Evolutionary conservation across 257 asterid genomes (phyloP).

Genomic region (Leptodermis oblonga): DNA sequence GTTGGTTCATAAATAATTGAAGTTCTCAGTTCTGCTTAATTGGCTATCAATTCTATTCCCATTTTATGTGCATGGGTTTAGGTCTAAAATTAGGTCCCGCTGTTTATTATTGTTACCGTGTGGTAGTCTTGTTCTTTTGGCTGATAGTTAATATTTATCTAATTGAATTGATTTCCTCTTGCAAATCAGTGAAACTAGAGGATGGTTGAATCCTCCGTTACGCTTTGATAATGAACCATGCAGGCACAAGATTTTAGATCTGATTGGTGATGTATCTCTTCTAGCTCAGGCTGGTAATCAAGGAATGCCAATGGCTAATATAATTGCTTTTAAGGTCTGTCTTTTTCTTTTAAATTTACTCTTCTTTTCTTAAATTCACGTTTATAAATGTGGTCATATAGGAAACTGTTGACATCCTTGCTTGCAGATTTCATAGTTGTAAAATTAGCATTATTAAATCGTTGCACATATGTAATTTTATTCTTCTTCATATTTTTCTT

Average conservation of each 20-base stretch:
- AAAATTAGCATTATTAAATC: not conserved
- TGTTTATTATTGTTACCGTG: not conserved
- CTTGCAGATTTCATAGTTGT: not conserved
- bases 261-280: slow-evolving; percentile 92
- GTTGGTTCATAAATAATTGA: not conserved
- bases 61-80: not conserved
- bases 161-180: slow-evolving; percentile 1
- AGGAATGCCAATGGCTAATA: slow-evolving; percentile 79
- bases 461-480: not conserved
- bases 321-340: slow-evolving; percentile 70
- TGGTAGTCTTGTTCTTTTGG: not conserved
- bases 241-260: slow-evolving; percentile 92
- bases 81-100: not conserved
- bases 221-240: slow-evolving; percentile 79
- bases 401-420: not conserved
- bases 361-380: not conserved
- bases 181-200: slow-evolving; percentile 49
- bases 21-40: not conserved
- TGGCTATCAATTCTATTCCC: not conserved
- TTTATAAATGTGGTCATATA: not conserved
- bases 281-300: slow-evolving; percentile 79
- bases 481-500: not conserved
- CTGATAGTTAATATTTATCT: not conserved
- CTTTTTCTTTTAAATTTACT: slow-evolving; percentile 16
- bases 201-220: slow-evolving; percentile 93